Base-by-base conservation (phyloP, 768 basidiomycete genomes). In the Heimioporus sp. region DNA sequence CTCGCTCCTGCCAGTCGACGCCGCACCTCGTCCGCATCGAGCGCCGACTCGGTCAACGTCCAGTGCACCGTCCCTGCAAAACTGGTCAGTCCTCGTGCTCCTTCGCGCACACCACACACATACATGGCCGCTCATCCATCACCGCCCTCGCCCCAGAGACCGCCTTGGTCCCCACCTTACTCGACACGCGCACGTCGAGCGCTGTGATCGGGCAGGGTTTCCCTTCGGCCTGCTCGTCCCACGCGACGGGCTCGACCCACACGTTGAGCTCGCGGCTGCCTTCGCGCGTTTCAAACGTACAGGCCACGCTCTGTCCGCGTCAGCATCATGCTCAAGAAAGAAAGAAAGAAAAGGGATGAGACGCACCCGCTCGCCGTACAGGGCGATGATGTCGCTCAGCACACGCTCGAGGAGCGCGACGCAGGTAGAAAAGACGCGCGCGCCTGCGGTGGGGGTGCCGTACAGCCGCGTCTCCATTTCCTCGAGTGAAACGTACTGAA, bases 381-480 rank as follows among this genome's bases (percentile, higher is more conserved):
- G 75, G 2, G 66, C 63, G 4, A 76, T 70, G 4, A 87, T 76
- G 54, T 85, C 81, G 4, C 81, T 72, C 17, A 84, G 64, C 7
- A 94, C 65, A 9, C 67, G 69, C 68, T 97, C 94, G 49, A 97
- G 72, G 3, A 95, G 52, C 5, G 68, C 70, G 4, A 96, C 72
- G 52, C 86, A 89, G 60, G 87, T 84, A 46, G 78, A 75, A 71
- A 97, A 98, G 1, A 92, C 80, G 43, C 79, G 79, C 24, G 85
- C 76, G 2, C 92, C 95, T 7, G 49, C 49, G 5, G 53, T 52
- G 5, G 24, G 24, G 2, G 55, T 24, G 0, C 93, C 93, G 61
- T 86, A 95, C 1, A 98, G 66, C 15, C 81, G 78, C 38, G 79
- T 74, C 56, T 98, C 96, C 87, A 99, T 92, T 65, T 96, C 92